These are phyloP conservation scores for Mycothermus thermophilus DNA, from an alignment of 495 filamentous ascomycete species.

Conservation along the genomic window DNA sequence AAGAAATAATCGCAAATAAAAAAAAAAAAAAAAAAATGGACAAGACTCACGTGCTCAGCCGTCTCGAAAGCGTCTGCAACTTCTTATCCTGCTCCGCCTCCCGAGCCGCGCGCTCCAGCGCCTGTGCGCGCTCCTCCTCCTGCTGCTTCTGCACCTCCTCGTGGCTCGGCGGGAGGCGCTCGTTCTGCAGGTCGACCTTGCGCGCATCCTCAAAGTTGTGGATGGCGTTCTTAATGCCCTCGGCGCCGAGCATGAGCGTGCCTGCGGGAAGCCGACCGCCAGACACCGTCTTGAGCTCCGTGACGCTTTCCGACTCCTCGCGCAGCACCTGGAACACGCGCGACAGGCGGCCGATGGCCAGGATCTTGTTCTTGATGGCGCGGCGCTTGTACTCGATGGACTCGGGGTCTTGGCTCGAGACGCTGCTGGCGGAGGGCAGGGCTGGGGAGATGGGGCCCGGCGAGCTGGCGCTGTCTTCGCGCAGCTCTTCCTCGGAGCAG, in stretches of 20 bases:
- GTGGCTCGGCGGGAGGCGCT: slow-evolving; percentile 78
- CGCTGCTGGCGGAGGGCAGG: slow-evolving; percentile 23
- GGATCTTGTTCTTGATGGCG: slow-evolving; percentile 98
- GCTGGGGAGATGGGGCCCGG: slow-evolving; percentile 59
- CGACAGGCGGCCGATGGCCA: slow-evolving; percentile 91
- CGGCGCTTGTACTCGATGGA: slow-evolving; percentile 83
- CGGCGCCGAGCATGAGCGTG: slow-evolving; percentile 93
- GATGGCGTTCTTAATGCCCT: slow-evolving; percentile 99
- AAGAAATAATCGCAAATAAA: not conserved
- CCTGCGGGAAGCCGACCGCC: slow-evolving; percentile 88
- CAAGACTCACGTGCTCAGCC: slow-evolving; percentile 85
- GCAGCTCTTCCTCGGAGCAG: slow-evolving; percentile 92
- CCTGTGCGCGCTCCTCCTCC: slow-evolving; percentile 64
- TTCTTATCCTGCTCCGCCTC: slow-evolving; percentile 88
- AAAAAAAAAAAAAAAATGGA: not conserved
- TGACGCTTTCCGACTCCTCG: slow-evolving; percentile 92
- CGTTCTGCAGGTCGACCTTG: slow-evolving; percentile 95
- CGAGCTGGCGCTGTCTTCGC: slow-evolving; percentile 57
- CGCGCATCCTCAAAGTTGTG: slow-evolving; percentile 93
- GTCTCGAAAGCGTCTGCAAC: slow-evolving; percentile 67
- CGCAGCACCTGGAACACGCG: slow-evolving; percentile 97
- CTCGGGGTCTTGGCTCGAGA: slow-evolving; percentile 49
- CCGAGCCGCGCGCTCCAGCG: slow-evolving; percentile 65
- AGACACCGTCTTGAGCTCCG: slow-evolving; percentile 91
- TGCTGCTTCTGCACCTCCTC: slow-evolving; percentile 76